A percentile compares a stretch with the other conserved stretches of the same genome.
Conservation (phyloP, 2,329 filamentous ascomycete genomes). For the Penicillium sp. region DNA sequence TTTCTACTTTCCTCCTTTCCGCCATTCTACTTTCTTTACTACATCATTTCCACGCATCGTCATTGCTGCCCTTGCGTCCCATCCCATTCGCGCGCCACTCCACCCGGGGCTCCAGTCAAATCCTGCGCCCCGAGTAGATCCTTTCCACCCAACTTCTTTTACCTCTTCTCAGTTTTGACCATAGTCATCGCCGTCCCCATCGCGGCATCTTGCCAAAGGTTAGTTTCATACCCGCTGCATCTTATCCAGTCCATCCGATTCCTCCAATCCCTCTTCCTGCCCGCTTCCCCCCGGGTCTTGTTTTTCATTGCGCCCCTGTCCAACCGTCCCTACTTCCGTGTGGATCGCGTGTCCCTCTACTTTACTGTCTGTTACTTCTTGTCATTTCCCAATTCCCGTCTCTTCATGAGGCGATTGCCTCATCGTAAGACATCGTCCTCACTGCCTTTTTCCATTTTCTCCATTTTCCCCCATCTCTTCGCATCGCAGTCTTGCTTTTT, state of each 20-base stretch:
- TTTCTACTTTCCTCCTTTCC: neutral
- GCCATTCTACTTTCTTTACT: neutral
- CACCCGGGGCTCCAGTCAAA: slow-evolving; percentile 12
- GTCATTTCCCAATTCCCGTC: neutral
- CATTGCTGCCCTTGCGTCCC: slow-evolving; percentile 1
- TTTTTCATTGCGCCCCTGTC: slow-evolving; percentile 1
- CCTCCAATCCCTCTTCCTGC: neutral
- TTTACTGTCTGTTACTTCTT: neutral
- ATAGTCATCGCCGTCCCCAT: neutral
- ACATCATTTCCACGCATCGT: slow-evolving; percentile 1
- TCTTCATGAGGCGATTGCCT: neutral
- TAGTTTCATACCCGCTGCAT: neutral
- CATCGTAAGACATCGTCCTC: neutral
- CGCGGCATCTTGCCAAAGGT: neutral
- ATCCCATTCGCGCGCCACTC: slow-evolving; percentile 3
- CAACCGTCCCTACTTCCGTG: neutral
- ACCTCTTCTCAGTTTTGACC: neutral
- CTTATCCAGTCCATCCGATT: neutral
- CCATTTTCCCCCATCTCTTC: neutral
- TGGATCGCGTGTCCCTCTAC: slow-evolving; percentile 1
- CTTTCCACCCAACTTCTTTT: neutral
- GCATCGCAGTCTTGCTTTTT: neutral
- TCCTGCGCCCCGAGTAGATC: slow-evolving; percentile 17
- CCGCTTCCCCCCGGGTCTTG: neutral
- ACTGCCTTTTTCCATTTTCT: neutral